Evolutionary conservation across 2,329 filamentous ascomycete genomes (phyloP), one percentile per base, ranked within the genome.

Genomic region (Xylaria hypoxylon): DNA sequence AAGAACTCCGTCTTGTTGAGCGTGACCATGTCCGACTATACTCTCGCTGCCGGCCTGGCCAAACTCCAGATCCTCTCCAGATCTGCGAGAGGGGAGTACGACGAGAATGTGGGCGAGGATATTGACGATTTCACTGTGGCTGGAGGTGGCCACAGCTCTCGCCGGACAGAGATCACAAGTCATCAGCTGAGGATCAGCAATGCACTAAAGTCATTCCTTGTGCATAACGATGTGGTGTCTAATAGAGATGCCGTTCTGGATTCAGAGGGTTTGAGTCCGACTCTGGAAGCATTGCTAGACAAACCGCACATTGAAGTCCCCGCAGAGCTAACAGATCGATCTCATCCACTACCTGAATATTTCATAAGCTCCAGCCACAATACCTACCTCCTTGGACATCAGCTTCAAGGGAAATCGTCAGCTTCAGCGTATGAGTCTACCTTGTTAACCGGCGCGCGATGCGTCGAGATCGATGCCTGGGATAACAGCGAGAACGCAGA

Each of bases 381-480:
- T 77, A 92, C 90, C 0, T 92, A 92, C 72, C 80, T 92, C 28
- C 81, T 89, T 72, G 90, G 89, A 0, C 88, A 92, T 75, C 90
- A 92, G 78, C 85, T 92, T 2, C 90, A 84, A 71, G 90, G 90
- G 4, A 80, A 80, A 24, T 90, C 88, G 1, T 87, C 85, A 2
- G 87, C 88, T 7, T 80, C 82, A 3, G 89, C 88, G 0, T 92
- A 92, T 73, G 84, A 89, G 72, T 87, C 83, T 5, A 87, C 88
- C 0, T 79, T 92, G 17, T 80, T 79, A 33, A 86, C 88, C 0
- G 90, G 90, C 1, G 88, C 89, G 1, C 82, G 90, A 6, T 92
- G 90, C 71, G 89, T 92, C 42, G 90, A 92, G 78, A 92, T 92
- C 60, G 90, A 92, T 73, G 90, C 88, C 1, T 92, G 90, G 90